Evolutionary conservation across 2,329 filamentous ascomycete genomes (phyloP).

Genomic region (Trichoderma lentiforme): DNA sequence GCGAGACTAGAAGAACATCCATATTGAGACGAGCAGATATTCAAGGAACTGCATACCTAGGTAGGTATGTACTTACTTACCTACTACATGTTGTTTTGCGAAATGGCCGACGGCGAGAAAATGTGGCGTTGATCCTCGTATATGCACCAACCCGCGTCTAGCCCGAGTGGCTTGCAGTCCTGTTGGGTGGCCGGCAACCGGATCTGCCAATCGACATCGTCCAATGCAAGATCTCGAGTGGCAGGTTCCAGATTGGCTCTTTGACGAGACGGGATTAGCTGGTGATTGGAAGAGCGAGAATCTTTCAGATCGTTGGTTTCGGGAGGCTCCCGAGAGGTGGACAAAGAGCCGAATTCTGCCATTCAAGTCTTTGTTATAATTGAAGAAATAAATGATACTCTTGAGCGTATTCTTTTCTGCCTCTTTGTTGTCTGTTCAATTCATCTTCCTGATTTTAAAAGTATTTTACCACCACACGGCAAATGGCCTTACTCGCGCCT

Average conservation of each 20-base stretch:
- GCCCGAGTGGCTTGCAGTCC: conserved; percentile 13
- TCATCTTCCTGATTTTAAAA: neutral
- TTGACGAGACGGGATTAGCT: neutral
- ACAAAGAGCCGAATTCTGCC: neutral
- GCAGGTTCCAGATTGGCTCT: neutral
- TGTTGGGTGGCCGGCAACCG: neutral
- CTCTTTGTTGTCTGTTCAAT: neutral
- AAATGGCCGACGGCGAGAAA: neutral
- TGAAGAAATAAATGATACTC: neutral
- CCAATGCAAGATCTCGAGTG: conserved; percentile 11
- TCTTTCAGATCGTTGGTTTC: neutral
- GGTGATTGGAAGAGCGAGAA: neutral
- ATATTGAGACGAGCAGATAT: too few species aligned
- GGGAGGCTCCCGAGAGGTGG: neutral
- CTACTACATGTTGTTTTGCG: neutral
- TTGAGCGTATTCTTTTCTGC: neutral
- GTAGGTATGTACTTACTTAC: too few species aligned
- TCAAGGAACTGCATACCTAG: too few species aligned
- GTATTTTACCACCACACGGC: neutral
- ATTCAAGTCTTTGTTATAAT: neutral
- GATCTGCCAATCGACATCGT: neutral
- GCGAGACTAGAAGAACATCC: too few species aligned
- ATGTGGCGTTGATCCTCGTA: conserved; percentile 19
- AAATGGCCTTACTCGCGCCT: neutral
- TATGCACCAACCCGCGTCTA: conserved; percentile 20